phyloP scores from a whole-genome alignment of 164 flowering plant species.

The Vitis riparia region DNA sequence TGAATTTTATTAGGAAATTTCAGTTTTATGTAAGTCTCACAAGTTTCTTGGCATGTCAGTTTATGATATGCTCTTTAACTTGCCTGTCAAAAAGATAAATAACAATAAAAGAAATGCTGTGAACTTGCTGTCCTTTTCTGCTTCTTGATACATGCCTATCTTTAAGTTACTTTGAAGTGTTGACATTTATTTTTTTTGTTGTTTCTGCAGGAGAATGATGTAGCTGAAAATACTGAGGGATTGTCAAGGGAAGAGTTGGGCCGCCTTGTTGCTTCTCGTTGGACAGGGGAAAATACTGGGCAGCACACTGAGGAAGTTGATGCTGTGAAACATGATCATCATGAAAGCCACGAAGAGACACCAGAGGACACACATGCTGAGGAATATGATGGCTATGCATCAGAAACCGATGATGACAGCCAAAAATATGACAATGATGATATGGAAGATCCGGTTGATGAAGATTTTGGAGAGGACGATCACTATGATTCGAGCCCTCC shows the following conservation, averaged over 20 bases:
- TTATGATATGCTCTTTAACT: too few species aligned
- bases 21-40: too few species aligned
- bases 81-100: too few species aligned
- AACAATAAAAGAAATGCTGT: too few species aligned
- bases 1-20: too few species aligned
- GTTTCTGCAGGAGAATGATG: conserved; percentile 41
- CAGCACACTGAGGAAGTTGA: conserved; percentile 36
- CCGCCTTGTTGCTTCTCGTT: conserved; percentile 90
- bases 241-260: conserved; percentile 93
- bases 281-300: conserved; percentile 83
- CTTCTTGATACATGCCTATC: not conserved
- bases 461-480: conserved; percentile 44
- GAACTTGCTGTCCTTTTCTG: too few species aligned
- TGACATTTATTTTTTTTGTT: not conserved
- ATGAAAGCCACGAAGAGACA: conserved; percentile 34
- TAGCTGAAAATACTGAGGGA: conserved; percentile 48
- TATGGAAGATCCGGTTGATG: conserved; percentile 46
- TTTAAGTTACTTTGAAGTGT: not conserved
- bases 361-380: conserved; percentile 43
- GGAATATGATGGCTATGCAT: conserved; percentile 61
- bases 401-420: conserved; percentile 62
- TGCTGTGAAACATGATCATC: conserved; percentile 28
- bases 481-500: conserved; percentile 52
- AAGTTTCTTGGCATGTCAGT: too few species aligned
- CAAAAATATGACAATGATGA: conserved; percentile 50